Conservation (phyloP, 305 asterid species). For the Fraxinus baroniana region DNA sequence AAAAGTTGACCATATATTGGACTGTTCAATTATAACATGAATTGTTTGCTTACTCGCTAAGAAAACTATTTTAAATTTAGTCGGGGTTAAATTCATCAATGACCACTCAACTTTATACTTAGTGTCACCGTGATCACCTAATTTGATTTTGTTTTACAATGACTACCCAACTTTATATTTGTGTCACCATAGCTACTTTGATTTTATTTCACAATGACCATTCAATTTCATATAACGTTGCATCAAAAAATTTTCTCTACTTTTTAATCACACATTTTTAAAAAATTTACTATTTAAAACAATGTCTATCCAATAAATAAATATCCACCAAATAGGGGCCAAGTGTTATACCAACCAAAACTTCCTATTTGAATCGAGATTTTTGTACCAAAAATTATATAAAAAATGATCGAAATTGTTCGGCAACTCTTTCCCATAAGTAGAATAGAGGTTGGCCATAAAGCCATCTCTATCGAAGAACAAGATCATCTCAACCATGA, state of each 20-base stretch:
- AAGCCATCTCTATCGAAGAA: not conserved
- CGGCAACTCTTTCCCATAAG: not conserved
- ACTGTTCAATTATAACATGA: not conserved
- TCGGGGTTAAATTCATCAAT: not conserved
- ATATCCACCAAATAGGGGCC: no score
- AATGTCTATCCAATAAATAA: no score
- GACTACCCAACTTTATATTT: no score
- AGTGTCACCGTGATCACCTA: no score
- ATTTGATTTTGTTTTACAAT: no score
- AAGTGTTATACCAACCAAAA: not conserved
- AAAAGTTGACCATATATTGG: not conserved
- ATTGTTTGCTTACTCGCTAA: not conserved
- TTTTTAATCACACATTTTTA: no score
- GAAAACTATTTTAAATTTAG: not conserved
- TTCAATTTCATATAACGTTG: no score
- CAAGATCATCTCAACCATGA: not conserved
- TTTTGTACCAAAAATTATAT: not conserved
- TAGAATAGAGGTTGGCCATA: not conserved
- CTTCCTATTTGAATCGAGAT: not conserved
- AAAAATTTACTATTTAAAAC: no score
- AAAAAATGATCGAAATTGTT: not conserved
- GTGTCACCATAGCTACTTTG: no score
- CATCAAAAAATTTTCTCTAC: no score
- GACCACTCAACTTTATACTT: no score
- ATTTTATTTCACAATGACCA: no score